Percentiles rank a stretch among this genome's conserved stretches.
Evolutionary conservation across 208 protist species (phyloP).

Genomic region (Dictyostelium gargantuum): DNA sequence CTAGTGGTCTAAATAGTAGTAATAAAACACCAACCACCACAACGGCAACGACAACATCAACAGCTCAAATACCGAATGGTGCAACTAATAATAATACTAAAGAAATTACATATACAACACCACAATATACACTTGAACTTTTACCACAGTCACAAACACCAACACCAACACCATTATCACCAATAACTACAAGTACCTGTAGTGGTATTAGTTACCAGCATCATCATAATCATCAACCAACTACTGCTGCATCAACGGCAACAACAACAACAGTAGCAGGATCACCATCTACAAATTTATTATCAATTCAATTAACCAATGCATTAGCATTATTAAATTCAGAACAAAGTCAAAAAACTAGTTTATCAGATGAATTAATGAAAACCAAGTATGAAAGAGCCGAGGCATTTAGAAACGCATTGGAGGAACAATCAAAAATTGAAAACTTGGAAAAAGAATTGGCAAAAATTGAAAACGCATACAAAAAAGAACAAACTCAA

Average conservation of each 20-base stretch:
- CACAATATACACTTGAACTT: not conserved
- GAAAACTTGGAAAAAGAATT: constrained; percentile 9
- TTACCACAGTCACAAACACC: not conserved
- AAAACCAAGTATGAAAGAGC: not conserved
- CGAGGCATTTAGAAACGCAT: not conserved
- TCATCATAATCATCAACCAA: not conserved
- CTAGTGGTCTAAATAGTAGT: too few species aligned
- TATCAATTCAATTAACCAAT: constrained; percentile 7
- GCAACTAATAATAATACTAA: not conserved
- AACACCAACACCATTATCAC: constrained; percentile 1
- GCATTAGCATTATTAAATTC: not conserved
- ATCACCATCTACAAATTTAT: not conserved
- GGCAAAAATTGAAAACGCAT: not conserved
- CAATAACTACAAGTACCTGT: not conserved
- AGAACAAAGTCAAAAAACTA: constrained; percentile 32
- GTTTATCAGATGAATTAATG: constrained; percentile 1
- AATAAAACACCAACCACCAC: not conserved
- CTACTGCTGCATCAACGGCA: not conserved
- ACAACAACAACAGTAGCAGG: not conserved
- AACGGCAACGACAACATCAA: not conserved
- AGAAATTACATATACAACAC: not conserved
- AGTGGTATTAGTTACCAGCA: not conserved
- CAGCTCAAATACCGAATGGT: not conserved
- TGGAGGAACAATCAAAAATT: constrained; percentile 36
- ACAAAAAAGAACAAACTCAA: constrained; percentile 15